phyloP scores from a whole-genome alignment of 305 asterid genomes.

The Fraxinus nigra region DNA sequence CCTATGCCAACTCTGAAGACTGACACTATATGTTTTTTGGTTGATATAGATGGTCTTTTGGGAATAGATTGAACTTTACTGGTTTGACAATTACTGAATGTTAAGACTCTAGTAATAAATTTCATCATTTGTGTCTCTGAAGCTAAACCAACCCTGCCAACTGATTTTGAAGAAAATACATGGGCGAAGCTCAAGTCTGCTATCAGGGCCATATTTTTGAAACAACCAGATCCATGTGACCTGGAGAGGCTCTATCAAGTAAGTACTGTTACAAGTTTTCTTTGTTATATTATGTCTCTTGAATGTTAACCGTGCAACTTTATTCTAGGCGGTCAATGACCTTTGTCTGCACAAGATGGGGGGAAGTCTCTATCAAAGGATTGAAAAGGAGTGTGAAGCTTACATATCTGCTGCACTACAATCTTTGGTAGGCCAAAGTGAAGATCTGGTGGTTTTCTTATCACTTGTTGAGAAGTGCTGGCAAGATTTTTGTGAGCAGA shows the following conservation, averaged over 20 bases:
- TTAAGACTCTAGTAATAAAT: conserved; percentile 12
- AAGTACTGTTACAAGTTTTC: neutral
- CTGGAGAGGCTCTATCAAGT: conserved; percentile 91
- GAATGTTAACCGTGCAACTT: conserved; percentile 8
- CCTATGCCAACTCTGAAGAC: neutral
- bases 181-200: conserved; percentile 95
- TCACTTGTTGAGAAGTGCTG: conserved; percentile 87
- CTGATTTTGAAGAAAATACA: conserved; percentile 84
- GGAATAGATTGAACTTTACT: neutral
- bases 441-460: conserved; percentile 80
- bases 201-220: conserved; percentile 82
- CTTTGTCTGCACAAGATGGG: conserved; percentile 95
- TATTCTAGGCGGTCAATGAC: conserved; percentile 53
- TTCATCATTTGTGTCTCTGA: conserved; percentile 28
- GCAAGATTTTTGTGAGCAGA: conserved; percentile 82
- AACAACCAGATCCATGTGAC: conserved; percentile 92
- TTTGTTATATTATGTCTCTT: neutral
- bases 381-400: conserved; percentile 84
- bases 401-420: conserved; percentile 65
- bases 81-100: neutral
- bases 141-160: conserved; percentile 83
- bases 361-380: conserved; percentile 78
- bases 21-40: neutral
- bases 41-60: neutral
- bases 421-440: conserved; percentile 85